Evolutionary conservation across 1,284 basidiomycete species (phyloP).

Genomic region (Omphalotus olearius): DNA sequence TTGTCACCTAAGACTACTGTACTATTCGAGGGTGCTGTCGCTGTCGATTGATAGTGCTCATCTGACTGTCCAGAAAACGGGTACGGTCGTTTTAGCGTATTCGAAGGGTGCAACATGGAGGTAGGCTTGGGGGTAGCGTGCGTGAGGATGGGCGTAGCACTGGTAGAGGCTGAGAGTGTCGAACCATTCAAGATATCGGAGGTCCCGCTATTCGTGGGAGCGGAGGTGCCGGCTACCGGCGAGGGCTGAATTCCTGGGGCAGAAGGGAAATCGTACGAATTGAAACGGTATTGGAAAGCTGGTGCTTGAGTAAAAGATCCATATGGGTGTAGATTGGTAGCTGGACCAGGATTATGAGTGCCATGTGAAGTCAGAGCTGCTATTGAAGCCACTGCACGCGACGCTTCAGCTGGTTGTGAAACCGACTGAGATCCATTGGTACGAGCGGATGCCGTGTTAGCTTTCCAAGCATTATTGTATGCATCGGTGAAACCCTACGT

Average conservation of each 20-base stretch:
- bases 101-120: not conserved
- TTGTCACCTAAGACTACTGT: constrained; percentile 1
- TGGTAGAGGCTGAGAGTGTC: not conserved
- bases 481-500: constrained; percentile 39
- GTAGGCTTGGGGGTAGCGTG: not conserved
- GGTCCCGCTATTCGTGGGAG: not conserved
- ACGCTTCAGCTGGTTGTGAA: not conserved
- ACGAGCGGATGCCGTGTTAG: constrained; percentile 35
- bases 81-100: constrained; percentile 12
- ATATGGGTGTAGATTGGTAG: not conserved
- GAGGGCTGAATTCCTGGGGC: not conserved
- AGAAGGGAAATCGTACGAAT: not conserved
- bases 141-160: not conserved
- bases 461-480: constrained; percentile 54
- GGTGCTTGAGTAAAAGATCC: too few relatives aligned
- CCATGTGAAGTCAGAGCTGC: too few relatives aligned
- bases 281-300: not conserved
- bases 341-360: too few relatives aligned
- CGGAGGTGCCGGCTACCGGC: not conserved
- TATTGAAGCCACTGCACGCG: not conserved
- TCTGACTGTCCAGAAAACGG: not conserved
- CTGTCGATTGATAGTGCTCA: not conserved
- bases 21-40: not conserved
- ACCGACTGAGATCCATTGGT: not conserved
- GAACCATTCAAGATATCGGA: not conserved